Conservation (phyloP, 2,329 filamentous ascomycete species). For the Fusarium paranaense region DNA sequence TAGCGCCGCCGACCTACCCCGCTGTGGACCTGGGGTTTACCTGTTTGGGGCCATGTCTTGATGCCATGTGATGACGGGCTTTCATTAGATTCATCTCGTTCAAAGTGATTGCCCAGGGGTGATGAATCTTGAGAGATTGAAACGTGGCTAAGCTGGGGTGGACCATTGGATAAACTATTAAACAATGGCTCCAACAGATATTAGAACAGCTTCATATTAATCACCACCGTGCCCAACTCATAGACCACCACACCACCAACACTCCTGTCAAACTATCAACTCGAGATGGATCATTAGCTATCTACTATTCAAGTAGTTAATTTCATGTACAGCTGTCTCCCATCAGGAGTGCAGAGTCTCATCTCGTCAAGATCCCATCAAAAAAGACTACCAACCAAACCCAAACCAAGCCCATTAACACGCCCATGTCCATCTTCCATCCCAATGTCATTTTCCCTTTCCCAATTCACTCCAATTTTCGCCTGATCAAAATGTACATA, state of each 20-base stretch:
- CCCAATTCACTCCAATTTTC: slow-evolving; percentile 18
- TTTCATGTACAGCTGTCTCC: slow-evolving; percentile 34
- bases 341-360: slow-evolving; percentile 6
- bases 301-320: neutral
- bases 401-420: slow-evolving; percentile 16
- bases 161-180: neutral
- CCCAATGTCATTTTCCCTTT: slow-evolving; percentile 1
- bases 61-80: slow-evolving; percentile 22
- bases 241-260: neutral
- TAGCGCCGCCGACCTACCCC: slow-evolving; percentile 32
- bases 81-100: slow-evolving; percentile 8
- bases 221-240: neutral
- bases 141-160: neutral
- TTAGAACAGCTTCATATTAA: neutral
- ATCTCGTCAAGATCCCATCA: slow-evolving; percentile 8
- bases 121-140: neutral
- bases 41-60: slow-evolving; percentile 7
- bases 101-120: slow-evolving; percentile 13
- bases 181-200: neutral
- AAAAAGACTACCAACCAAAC: neutral
- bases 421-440: neutral
- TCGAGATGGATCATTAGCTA: neutral
- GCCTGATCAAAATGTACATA: slow-evolving; percentile 20
- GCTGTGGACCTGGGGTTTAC: slow-evolving; percentile 29
- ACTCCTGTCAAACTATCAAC: neutral